Evolutionary conservation across 805 yeast species (phyloP), one percentile per base, ranked within the genome.

Genomic region (Nakazawaea sp.): DNA sequence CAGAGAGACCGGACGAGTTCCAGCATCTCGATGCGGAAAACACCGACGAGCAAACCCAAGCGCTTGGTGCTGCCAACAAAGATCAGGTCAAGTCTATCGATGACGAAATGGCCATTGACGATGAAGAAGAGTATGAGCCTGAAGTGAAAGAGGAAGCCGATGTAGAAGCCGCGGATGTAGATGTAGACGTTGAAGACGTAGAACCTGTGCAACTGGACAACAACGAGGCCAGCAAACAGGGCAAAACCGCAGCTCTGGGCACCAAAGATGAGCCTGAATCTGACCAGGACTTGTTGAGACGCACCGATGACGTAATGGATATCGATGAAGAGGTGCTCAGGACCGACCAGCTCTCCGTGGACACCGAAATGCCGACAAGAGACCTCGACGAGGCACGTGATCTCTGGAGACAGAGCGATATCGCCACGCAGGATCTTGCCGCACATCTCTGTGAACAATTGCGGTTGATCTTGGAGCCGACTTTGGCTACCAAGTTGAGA

Each of bases 391-490:
- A 75, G 41, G 86, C 96, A 10, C 70, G 85, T 39, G 78, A 69
- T 9, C 53, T 87, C 24, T 94, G 98, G 98, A 76, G 73, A 47
- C 62, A 70, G 43, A 81, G 94, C 54, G 97, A 89, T 51, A 56
- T 76, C 15, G 75, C 84, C n/a, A 88, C 96, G 0, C 83, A 81
- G 40, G 97, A 89, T 45, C 64, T 92, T 25, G 82, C 97, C 2
- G 77, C 95, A 1, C 78, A 86, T 15, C 67, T 92, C 28, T 81
- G 95, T 55, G 99, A 92, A 61, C 98, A 92, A 58, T 68, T 92
- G 42, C 70, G 99, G 28, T 71, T 92, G 45, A 92, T 92, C 53
- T 65, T 92, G 45, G 97, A 89, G 56, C 99, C 99, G 4, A 92
- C 98, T 0, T 65, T 85, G 43, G 94, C 97, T n/a, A 90, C 97